Percentiles rank a stretch among this genome's conserved stretches.
These are phyloP conservation scores for Uronychia setigera DNA, from an alignment of 73 alveolate species.

Conservation along the genomic window DNA sequence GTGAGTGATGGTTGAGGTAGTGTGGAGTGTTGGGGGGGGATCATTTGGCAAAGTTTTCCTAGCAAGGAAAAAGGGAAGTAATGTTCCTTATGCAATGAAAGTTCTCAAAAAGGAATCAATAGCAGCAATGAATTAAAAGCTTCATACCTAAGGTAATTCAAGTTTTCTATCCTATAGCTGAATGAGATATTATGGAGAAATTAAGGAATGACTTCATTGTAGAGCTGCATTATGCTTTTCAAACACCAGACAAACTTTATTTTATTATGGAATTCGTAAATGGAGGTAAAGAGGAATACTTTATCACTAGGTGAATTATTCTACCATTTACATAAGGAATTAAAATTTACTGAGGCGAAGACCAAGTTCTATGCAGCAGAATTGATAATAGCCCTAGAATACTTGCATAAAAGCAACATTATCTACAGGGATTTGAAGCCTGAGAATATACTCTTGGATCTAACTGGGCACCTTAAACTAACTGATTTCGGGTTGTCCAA, in stretches of 20 bases:
- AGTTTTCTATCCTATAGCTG: constrained; percentile 52
- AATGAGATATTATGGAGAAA: constrained; percentile 78
- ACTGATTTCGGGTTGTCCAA: constrained; percentile 98
- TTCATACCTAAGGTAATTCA: constrained; percentile 44
- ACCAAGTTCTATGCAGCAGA: constrained; percentile 93
- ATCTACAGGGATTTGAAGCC: constrained; percentile 97
- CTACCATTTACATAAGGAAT: constrained; percentile 82
- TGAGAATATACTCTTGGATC: constrained; percentile 94
- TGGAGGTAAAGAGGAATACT: constrained; percentile 83
- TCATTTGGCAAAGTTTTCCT: constrained; percentile 93
- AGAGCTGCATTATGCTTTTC: constrained; percentile 91
- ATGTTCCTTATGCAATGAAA: constrained; percentile 89
- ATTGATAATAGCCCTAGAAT: constrained; percentile 86
- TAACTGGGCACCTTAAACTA: constrained; percentile 93
- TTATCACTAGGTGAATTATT: constrained; percentile 85
- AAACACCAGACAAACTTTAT: constrained; percentile 89
- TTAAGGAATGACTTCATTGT: constrained; percentile 93
- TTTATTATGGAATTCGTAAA: constrained; percentile 93
- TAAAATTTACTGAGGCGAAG: constrained; percentile 80
- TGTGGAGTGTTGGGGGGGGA: no score
- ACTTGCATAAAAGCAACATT: constrained; percentile 86
- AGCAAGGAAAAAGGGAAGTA: constrained; percentile 70
- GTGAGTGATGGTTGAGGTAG: no score
- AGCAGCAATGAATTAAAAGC: constrained; percentile 1
- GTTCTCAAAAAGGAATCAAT: constrained; percentile 77